Evolutionary conservation across 2,329 filamentous ascomycete species (phyloP).

Genomic region (Fusarium nanum): DNA sequence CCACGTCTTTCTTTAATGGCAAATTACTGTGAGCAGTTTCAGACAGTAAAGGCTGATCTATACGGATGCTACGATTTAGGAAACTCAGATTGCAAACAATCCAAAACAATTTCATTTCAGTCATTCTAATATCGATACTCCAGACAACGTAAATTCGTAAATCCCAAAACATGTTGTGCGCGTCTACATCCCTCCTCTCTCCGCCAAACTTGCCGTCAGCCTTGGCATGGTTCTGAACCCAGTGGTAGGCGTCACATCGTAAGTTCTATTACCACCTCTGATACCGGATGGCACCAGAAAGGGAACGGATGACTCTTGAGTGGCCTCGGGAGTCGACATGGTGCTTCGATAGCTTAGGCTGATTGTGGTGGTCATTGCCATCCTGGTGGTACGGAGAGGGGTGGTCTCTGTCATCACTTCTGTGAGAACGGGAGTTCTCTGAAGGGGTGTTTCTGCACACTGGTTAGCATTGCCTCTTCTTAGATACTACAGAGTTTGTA

Average conservation of each 20-base stretch:
- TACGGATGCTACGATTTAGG: too few relatives aligned
- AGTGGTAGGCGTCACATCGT: conserved; percentile 18
- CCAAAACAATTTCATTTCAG: conserved; percentile 1
- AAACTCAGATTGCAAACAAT: neutral
- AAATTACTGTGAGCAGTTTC: neutral
- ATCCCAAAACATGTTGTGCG: neutral
- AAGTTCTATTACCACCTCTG: conserved; percentile 6
- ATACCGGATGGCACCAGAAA: conserved; percentile 2
- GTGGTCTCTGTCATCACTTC: neutral
- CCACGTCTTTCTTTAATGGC: neutral
- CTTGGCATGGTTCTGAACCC: conserved; percentile 45
- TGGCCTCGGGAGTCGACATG: conserved; percentile 9
- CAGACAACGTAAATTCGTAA: conserved; percentile 2
- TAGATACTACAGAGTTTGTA: neutral
- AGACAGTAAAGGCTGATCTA: neutral
- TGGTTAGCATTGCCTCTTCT: neutral
- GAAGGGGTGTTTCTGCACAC: conserved; percentile 6
- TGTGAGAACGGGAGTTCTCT: neutral
- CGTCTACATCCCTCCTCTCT: conserved; percentile 14
- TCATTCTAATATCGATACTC: neutral
- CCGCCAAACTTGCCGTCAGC: conserved; percentile 32
- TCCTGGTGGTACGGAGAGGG: neutral
- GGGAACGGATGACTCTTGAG: conserved; percentile 9
- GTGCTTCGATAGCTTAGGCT: neutral
- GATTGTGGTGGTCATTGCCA: conserved; percentile 12